These are phyloP conservation scores for Microstegium vimineum DNA, from an alignment of 176 grass and related monocot genomes.

Conservation along the genomic window DNA sequence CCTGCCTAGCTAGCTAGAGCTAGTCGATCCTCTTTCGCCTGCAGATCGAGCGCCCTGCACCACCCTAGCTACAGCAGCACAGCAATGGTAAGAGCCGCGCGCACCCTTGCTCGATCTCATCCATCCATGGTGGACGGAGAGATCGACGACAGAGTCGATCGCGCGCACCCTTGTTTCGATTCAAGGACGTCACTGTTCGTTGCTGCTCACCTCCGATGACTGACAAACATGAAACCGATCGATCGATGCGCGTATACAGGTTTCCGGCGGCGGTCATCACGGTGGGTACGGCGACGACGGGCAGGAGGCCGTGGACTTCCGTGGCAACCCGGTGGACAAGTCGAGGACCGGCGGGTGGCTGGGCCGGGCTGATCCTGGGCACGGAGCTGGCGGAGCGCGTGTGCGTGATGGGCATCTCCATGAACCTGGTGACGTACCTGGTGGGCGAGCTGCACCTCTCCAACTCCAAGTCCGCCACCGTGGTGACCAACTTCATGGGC, in stretches of 20 bases:
- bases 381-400: constrained; percentile 78
- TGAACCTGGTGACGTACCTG: constrained; percentile 75
- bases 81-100: neutral
- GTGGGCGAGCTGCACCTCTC: constrained; percentile 51
- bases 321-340: constrained; percentile 66
- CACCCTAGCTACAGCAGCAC: neutral
- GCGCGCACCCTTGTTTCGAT: too few species aligned
- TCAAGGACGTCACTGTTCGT: neutral
- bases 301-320: constrained; percentile 50
- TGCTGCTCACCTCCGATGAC: neutral
- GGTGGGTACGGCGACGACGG: constrained; percentile 27
- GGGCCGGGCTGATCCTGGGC: constrained; percentile 79
- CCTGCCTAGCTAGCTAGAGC: too few species aligned
- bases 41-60: neutral
- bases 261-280: too few species aligned
- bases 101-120: too few species aligned
- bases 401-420: constrained; percentile 72
- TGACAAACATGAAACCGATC: too few species aligned
- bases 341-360: constrained; percentile 80
- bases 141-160: too few species aligned
- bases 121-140: too few species aligned
- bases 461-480: constrained; percentile 57
- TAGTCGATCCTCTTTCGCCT: neutral
- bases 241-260: too few species aligned
- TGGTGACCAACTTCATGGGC: constrained; percentile 76